Percentiles rank a stretch among this genome's conserved stretches.
Evolutionary conservation across 2,329 filamentous ascomycete genomes (phyloP).

Genomic region (Metarhizium rileyi): DNA sequence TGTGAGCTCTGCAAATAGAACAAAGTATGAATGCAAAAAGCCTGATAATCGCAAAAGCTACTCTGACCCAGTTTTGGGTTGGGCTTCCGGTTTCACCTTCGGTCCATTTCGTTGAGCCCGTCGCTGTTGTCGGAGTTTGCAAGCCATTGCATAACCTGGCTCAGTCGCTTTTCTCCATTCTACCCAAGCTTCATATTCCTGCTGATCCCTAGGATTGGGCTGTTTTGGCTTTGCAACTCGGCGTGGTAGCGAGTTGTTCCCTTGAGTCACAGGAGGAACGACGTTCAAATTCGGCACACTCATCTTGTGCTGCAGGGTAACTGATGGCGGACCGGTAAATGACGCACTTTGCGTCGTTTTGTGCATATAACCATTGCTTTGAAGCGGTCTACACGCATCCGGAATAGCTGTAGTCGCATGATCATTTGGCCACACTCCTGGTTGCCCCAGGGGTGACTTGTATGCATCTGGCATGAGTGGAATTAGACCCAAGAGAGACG

Average conservation of each 20-base stretch:
- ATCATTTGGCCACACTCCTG: neutral
- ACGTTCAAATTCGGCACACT: neutral
- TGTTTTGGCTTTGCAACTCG: constrained; percentile 29
- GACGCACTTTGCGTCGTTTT: neutral
- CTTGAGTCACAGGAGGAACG: neutral
- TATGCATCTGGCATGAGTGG: neutral
- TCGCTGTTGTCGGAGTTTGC: constrained; percentile 33
- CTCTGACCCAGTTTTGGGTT: constrained; percentile 1
- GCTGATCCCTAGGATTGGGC: constrained; percentile 31
- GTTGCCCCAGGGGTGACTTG: neutral
- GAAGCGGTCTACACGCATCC: neutral
- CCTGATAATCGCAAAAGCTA: neutral
- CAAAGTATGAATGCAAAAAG: too few relatives aligned
- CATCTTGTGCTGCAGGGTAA: neutral
- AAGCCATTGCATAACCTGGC: constrained; percentile 36
- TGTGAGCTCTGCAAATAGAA: too few relatives aligned
- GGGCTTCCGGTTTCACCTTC: constrained; percentile 1
- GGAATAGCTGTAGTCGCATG: neutral
- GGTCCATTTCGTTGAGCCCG: constrained; percentile 20
- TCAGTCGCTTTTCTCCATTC: constrained; percentile 39
- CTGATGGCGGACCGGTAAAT: neutral
- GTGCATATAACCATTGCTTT: neutral
- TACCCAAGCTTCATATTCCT: constrained; percentile 37
- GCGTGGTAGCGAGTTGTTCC: constrained; percentile 8
- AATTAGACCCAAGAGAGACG: neutral